phyloP scores from a whole-genome alignment of 441 rosid species.

The Syzygium syzygioides region DNA sequence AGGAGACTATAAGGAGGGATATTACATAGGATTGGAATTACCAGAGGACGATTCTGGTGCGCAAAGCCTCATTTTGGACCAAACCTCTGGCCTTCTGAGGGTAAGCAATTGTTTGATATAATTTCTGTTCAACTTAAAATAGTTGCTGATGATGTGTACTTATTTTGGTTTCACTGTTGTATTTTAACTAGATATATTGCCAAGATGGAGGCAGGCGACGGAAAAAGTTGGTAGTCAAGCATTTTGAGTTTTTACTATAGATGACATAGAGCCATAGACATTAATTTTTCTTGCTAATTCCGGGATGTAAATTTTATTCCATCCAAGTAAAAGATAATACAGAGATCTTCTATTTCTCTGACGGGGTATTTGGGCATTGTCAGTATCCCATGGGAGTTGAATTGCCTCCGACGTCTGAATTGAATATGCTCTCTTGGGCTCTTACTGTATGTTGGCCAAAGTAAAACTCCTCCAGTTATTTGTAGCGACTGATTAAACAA shows the following conservation, averaged over 20 bases:
- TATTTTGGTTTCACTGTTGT: not conserved
- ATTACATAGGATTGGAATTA: constrained; percentile 59
- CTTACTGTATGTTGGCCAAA: not conserved
- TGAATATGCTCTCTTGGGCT: not conserved
- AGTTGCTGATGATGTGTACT: not conserved
- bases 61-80: constrained; percentile 73
- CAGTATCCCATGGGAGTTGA: not conserved
- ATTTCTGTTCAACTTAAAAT: not conserved
- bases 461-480: not conserved
- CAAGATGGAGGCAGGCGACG: constrained; percentile 78
- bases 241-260: constrained; percentile 34
- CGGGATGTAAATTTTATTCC: not conserved
- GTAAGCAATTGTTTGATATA: constrained; percentile 19
- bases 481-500: not conserved
- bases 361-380: not conserved
- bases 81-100: constrained; percentile 68
- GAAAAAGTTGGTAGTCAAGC: constrained; percentile 56
- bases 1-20: constrained; percentile 89
- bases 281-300: not conserved
- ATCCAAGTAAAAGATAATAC: not conserved
- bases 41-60: constrained; percentile 47
- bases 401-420: not conserved
- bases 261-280: not conserved
- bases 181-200: constrained; percentile 39
- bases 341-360: not conserved